These are phyloP conservation scores for Morella rubra DNA, from an alignment of 306 rosid species.

Conservation along the genomic window DNA sequence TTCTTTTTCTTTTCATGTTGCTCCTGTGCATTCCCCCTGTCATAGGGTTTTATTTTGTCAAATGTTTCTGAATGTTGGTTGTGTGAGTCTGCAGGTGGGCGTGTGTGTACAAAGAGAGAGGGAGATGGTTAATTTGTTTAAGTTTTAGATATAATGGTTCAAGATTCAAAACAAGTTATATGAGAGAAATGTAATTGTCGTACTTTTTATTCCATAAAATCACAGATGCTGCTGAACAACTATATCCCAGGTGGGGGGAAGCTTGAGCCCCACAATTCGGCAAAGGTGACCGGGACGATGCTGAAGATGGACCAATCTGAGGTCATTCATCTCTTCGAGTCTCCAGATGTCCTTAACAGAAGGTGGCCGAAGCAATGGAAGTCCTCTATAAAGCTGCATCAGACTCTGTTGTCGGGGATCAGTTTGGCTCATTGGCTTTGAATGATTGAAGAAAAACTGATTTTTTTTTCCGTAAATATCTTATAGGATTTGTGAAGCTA, in stretches of 20 bases:
- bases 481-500: constrained; percentile 10
- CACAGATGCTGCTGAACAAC: constrained; percentile 81
- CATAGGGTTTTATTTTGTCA: not conserved
- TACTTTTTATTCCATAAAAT: constrained; percentile 8
- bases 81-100: no score
- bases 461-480: constrained; percentile 8
- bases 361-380: constrained; percentile 86
- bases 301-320: constrained; percentile 96
- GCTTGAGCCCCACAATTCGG: constrained; percentile 51
- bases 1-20: not conserved
- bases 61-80: no score
- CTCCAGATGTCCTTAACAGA: constrained; percentile 75
- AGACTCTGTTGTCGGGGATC: constrained; percentile 59
- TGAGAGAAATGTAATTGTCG: constrained; percentile 1
- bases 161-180: not conserved
- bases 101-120: no score
- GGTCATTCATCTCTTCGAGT: constrained; percentile 89
- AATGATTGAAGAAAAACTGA: constrained; percentile 38
- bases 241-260: constrained; percentile 74
- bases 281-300: constrained; percentile 90
- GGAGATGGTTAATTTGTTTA: no score
- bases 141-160: not conserved
- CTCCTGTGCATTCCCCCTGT: not conserved
- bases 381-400: constrained; percentile 63
- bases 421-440: constrained; percentile 47